Conservation (phyloP, 1,284 basidiomycete species). For the Cryptococcus floricola region DNA sequence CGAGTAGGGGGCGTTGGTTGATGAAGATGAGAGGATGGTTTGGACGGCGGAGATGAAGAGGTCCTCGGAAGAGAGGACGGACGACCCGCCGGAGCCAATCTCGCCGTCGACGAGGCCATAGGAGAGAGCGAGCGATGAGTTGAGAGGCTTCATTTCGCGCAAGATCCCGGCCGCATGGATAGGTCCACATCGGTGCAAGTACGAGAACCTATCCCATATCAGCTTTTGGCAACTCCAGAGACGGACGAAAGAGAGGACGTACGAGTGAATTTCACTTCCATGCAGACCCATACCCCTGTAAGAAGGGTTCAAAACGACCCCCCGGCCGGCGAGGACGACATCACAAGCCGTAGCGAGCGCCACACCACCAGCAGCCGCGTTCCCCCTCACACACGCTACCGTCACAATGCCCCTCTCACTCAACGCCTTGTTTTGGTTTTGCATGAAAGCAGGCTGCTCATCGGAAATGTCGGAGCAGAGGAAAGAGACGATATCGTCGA, state of each 20-base stretch:
- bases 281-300: conserved; percentile 52
- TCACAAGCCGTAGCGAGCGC: conserved; percentile 52
- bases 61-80: conserved; percentile 16
- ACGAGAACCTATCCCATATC: conserved; percentile 32
- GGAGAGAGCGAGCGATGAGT: conserved; percentile 29
- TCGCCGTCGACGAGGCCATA: conserved; percentile 44
- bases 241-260: conserved; percentile 11
- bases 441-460: conserved; percentile 37
- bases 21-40: conserved; percentile 8
- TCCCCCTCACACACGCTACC: conserved; percentile 50
- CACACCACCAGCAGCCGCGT: conserved; percentile 53
- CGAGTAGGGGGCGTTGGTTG: conserved; percentile 4
- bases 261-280: conserved; percentile 52
- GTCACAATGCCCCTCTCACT: conserved; percentile 49
- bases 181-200: conserved; percentile 46
- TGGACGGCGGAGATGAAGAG: conserved; percentile 28
- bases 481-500: conserved; percentile 49
- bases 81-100: conserved; percentile 19
- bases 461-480: conserved; percentile 34
- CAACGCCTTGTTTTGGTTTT: conserved; percentile 32
- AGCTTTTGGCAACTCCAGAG: background rate
- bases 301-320: conserved; percentile 51
- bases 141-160: conserved; percentile 50
- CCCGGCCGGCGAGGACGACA: conserved; percentile 45
- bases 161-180: conserved; percentile 39